These are phyloP conservation scores for Ramularia endophylla DNA, from an alignment of 2,329 filamentous ascomycete species.

Conservation along the genomic window DNA sequence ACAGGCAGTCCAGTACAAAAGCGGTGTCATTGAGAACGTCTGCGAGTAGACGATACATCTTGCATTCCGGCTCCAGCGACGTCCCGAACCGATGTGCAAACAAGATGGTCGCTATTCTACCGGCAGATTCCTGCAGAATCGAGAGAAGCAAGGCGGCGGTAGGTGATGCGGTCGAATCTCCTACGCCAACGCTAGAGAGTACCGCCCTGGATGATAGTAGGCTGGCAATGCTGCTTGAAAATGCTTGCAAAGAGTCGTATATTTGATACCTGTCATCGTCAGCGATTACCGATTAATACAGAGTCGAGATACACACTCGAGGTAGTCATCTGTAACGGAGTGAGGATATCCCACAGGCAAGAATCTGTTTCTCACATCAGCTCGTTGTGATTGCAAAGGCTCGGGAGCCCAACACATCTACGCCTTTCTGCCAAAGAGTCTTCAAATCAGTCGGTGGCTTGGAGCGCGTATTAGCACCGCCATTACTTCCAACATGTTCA, in stretches of 20 bases:
- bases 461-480: constrained; percentile 4
- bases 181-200: constrained; percentile 72
- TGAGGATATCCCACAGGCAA: constrained; percentile 83
- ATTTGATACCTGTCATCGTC: constrained; percentile 54
- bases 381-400: no score
- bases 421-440: constrained; percentile 35
- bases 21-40: constrained; percentile 85
- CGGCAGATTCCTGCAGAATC: constrained; percentile 75
- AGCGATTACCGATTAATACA: not conserved
- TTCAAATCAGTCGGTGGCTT: constrained; percentile 16
- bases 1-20: constrained; percentile 79
- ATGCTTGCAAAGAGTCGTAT: constrained; percentile 77
- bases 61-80: constrained; percentile 82
- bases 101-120: constrained; percentile 74
- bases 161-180: constrained; percentile 70
- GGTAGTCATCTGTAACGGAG: constrained; percentile 79
- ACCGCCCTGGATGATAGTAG: constrained; percentile 78
- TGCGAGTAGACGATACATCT: constrained; percentile 78
- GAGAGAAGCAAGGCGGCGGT: constrained; percentile 77
- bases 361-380: constrained; percentile 2
- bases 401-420: constrained; percentile 58
- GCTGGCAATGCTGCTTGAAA: constrained; percentile 73
- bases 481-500: constrained; percentile 5
- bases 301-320: constrained; percentile 55
- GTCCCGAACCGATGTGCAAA: constrained; percentile 80